These are phyloP conservation scores for Aspergillus diversus DNA, from an alignment of 495 filamentous ascomycete genomes.

Conservation along the genomic window DNA sequence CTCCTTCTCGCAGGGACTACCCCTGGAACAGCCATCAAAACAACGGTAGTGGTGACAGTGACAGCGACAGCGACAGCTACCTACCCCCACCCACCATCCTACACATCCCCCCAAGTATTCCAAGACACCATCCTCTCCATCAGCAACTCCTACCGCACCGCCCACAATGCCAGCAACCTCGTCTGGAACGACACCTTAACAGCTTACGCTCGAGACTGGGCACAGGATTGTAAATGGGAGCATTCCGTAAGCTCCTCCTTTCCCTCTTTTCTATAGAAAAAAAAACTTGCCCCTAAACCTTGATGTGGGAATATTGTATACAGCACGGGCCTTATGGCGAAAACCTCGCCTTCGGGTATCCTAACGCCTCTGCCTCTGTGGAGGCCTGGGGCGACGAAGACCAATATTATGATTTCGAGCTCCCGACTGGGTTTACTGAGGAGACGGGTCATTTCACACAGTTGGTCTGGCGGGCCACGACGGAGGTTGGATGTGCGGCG, in stretches of 20 bases:
- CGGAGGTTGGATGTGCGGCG: conserved; percentile 68
- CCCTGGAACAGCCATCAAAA: conserved; percentile 19
- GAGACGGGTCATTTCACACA: conserved; percentile 85
- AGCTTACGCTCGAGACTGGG: conserved; percentile 56
- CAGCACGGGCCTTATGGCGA: conserved; percentile 73
- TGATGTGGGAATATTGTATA: not conserved
- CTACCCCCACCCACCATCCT: conserved; percentile 44
- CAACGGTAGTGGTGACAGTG: conserved; percentile 25
- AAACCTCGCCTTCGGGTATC: conserved; percentile 74
- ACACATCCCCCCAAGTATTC: conserved; percentile 54
- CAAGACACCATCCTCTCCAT: conserved; percentile 61
- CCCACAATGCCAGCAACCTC: conserved; percentile 64
- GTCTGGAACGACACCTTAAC: conserved; percentile 69
- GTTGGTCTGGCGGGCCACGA: conserved; percentile 77
- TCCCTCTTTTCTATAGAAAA: not conserved
- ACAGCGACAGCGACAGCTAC: conserved; percentile 32
- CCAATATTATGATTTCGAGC: conserved; percentile 58
- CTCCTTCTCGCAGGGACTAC: conserved; percentile 10
- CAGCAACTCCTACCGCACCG: conserved; percentile 67
- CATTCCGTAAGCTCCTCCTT: conserved; percentile 57
- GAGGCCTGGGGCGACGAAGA: conserved; percentile 71
- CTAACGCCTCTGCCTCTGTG: conserved; percentile 60
- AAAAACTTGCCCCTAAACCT: not conserved
- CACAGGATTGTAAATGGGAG: conserved; percentile 57
- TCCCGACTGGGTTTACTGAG: conserved; percentile 59